Evolutionary conservation across 768 basidiomycete species (phyloP).

Genomic region (Mycena belliarum): DNA sequence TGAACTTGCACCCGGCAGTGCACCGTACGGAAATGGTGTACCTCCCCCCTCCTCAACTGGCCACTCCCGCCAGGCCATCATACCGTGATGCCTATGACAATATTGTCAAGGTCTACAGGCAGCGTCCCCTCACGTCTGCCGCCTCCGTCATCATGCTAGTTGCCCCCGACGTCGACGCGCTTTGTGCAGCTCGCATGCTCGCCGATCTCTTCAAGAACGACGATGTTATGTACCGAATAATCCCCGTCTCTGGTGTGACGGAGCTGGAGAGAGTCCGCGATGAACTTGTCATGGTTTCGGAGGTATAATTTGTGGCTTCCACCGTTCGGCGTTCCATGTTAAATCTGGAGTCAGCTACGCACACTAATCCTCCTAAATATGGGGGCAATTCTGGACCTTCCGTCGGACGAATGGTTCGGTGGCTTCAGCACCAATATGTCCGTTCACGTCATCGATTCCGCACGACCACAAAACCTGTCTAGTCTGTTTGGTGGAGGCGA

Average conservation of each 20-base stretch:
- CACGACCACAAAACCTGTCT: slow-evolving; percentile 84
- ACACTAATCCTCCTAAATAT: slow-evolving; percentile 92
- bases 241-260: slow-evolving; percentile 84
- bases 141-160: slow-evolving; percentile 86
- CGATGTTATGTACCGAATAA: slow-evolving; percentile 87
- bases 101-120: slow-evolving; percentile 71
- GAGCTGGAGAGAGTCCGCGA: slow-evolving; percentile 65
- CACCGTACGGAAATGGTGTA: no score
- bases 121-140: slow-evolving; percentile 74
- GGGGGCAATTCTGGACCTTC: slow-evolving; percentile 84
- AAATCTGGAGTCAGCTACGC: slow-evolving; percentile 56
- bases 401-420: slow-evolving; percentile 75
- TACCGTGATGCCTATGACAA: slow-evolving; percentile 73
- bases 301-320: slow-evolving; percentile 15
- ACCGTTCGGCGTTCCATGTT: slow-evolving; percentile 1
- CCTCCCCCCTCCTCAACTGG: slow-evolving; percentile 70
- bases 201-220: slow-evolving; percentile 89
- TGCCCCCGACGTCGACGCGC: slow-evolving; percentile 88
- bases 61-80: slow-evolving; percentile 56
- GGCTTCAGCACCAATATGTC: slow-evolving; percentile 61
- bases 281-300: slow-evolving; percentile 24
- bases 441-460: slow-evolving; percentile 94
- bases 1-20: no score
- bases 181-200: slow-evolving; percentile 90
- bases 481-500: slow-evolving; percentile 79